Conservation (phyloP, 148 eudicot species). For the Arctostaphylos glauca region DNA sequence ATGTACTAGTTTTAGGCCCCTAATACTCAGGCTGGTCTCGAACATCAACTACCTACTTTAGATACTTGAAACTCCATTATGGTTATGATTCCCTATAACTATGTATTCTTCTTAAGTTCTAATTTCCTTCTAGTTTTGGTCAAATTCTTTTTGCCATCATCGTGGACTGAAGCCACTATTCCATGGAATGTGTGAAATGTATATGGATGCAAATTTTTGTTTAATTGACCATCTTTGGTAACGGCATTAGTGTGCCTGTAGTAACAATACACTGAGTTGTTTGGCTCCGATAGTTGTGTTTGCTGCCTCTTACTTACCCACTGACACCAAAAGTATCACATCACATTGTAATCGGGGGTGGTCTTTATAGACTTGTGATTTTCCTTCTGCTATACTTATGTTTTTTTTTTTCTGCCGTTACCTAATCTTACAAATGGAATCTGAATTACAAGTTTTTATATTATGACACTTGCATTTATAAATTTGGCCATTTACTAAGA, state of each 20-base stretch:
- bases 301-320: not conserved
- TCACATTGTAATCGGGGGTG: not conserved
- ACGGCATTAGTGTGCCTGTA: not conserved
- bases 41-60: not conserved
- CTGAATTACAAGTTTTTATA: not conserved
- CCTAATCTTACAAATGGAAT: not conserved
- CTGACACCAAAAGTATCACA: not conserved
- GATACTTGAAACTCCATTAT: not conserved
- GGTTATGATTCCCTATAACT: not conserved
- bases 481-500: not conserved
- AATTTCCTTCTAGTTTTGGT: not conserved
- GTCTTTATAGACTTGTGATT: not conserved
- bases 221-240: not conserved
- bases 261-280: not conserved
- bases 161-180: not conserved
- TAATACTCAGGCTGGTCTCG: not conserved
- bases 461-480: not conserved
- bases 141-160: not conserved
- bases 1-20: not conserved
- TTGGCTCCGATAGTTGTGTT: not conserved
- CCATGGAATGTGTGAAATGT: not conserved
- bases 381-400: not conserved
- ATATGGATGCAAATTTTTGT: not conserved
- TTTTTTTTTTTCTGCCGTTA: not conserved
- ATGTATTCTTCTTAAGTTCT: not conserved